phyloP scores from a whole-genome alignment of 2,329 filamentous ascomycete species.

The Biscogniauxia mediterranea region DNA sequence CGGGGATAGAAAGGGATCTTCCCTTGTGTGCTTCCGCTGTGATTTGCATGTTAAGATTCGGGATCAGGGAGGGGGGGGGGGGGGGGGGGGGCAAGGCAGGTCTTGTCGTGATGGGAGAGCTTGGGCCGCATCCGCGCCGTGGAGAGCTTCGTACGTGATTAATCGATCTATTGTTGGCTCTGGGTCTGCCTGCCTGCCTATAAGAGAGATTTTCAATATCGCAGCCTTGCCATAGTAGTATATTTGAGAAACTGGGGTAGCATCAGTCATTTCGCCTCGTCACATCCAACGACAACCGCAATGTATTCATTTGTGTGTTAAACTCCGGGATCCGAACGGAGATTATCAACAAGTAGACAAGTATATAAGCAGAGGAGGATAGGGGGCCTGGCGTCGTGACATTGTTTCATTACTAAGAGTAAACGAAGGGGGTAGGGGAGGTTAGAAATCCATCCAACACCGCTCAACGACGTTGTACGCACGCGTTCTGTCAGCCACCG shows the following conservation, averaged over 20 bases:
- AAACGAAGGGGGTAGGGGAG: not conserved
- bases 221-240: not conserved
- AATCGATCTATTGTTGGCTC: not conserved
- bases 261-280: not conserved
- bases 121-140: slow-evolving; percentile 3
- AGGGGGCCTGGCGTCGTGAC: slow-evolving; percentile 12
- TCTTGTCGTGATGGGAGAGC: slow-evolving; percentile 1
- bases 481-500: slow-evolving; percentile 9
- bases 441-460: not conserved
- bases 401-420: slow-evolving; percentile 4
- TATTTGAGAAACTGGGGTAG: not conserved
- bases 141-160: not conserved
- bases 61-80: not conserved
- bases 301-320: not conserved
- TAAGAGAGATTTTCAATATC: not conserved
- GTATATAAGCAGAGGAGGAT: slow-evolving; percentile 14
- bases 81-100: not conserved
- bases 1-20: not conserved
- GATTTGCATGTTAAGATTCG: slow-evolving; percentile 5
- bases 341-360: not conserved
- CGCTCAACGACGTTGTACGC: not conserved
- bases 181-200: not conserved
- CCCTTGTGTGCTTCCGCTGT: slow-evolving; percentile 11
- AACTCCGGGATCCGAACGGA: not conserved
- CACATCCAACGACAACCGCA: not conserved